Conservation (phyloP, 331 rosid genomes). For the Pyracantha coccinea region DNA sequence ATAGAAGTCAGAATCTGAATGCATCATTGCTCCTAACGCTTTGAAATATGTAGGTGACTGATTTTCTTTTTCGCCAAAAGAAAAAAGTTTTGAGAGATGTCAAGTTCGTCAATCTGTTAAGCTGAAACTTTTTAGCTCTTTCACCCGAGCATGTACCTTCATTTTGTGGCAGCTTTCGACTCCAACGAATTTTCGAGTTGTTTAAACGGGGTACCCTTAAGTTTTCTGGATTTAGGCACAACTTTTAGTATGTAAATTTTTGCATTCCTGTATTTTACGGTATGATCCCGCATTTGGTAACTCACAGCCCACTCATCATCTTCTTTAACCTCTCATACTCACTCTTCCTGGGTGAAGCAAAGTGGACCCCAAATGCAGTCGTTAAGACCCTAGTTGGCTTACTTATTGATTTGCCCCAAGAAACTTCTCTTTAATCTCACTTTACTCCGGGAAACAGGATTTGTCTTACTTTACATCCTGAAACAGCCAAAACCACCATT, state of each 20-base stretch:
- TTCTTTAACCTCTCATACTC: too few species aligned
- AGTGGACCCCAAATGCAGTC: too few species aligned
- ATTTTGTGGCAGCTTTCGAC: not conserved
- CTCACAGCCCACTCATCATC: too few species aligned
- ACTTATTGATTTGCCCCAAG: too few species aligned
- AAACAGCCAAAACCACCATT: too few species aligned
- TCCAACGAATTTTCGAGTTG: not conserved
- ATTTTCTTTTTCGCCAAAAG: not conserved
- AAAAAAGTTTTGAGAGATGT: not conserved
- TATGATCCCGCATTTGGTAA: too few species aligned
- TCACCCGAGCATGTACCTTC: not conserved
- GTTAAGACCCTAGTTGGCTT: too few species aligned
- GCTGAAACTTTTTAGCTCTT: not conserved
- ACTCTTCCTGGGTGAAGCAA: too few species aligned
- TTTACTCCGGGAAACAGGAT: too few species aligned
- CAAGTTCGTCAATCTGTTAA: not conserved
- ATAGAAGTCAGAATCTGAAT: constrained; percentile 63
- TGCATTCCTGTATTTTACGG: not conserved
- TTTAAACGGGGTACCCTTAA: not conserved
- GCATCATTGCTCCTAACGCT: not conserved
- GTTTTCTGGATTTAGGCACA: not conserved
- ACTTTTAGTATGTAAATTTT: not conserved
- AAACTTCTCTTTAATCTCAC: too few species aligned
- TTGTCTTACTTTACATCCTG: too few species aligned
- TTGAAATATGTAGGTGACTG: not conserved